Conservation (phyloP, 2,329 filamentous ascomycete genomes). For the Arthroderma sp. region DNA sequence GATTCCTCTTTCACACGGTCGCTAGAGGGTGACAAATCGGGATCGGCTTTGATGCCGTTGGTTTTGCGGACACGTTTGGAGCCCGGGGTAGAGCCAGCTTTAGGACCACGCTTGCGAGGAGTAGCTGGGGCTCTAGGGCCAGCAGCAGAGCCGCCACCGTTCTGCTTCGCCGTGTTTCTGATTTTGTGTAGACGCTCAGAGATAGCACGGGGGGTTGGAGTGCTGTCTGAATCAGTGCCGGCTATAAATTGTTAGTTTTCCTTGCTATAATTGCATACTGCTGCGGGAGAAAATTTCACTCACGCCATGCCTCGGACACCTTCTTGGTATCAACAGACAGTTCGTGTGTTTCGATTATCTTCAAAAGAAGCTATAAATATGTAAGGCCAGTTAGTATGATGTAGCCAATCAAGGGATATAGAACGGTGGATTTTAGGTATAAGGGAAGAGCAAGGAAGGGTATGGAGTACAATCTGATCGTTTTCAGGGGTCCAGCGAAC, state of each 20-base stretch:
- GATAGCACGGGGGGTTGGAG: constrained; percentile 28
- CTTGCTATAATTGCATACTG: background rate
- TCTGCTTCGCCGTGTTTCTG: constrained; percentile 9
- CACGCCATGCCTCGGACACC: constrained; percentile 28
- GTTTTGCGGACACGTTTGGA: constrained; percentile 1
- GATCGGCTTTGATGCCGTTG: background rate
- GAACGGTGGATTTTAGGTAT: background rate
- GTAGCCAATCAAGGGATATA: background rate
- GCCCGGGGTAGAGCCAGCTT: background rate
- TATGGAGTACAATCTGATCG: constrained; percentile 21
- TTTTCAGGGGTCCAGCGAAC: constrained; percentile 25
- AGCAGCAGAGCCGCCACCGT: background rate
- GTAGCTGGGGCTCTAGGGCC: constrained; percentile 11
- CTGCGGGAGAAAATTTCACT: constrained; percentile 9
- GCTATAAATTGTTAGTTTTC: constrained; percentile 8
- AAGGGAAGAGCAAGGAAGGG: background rate
- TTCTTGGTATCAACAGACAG: constrained; percentile 22
- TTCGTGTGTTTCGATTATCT: constrained; percentile 28
- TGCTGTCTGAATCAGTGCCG: constrained; percentile 9
- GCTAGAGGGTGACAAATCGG: background rate
- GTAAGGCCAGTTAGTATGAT: background rate
- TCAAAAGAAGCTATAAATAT: constrained; percentile 23
- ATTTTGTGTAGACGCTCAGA: constrained; percentile 26
- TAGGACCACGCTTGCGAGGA: constrained; percentile 6
- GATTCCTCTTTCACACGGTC: constrained; percentile 9